Evolutionary conservation across 2,329 filamentous ascomycete species (phyloP), one percentile per base, ranked within the genome.

Genomic region (Fusarium mangiferae): DNA sequence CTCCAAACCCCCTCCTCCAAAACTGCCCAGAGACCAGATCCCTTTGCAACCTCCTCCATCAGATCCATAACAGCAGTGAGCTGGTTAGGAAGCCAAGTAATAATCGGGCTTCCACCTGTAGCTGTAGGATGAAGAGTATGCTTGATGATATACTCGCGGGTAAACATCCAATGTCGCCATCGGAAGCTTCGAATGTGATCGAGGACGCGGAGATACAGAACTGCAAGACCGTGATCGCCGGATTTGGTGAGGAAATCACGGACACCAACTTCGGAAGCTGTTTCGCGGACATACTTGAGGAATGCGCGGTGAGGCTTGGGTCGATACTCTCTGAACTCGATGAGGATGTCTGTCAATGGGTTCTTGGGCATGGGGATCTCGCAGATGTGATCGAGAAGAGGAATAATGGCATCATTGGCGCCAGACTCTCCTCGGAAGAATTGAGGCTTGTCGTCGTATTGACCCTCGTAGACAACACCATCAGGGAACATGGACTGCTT

Each of bases 341-440:
- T 87, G 26, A 98, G 88, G 80, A 98, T 98, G 63, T 92, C 90
- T 0, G 95, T 98, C 51, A 98, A 90, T 0, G 96, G 96, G 9
- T 95, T 98, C 61, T 91, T 85, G 3, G 96, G 96, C 94, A 98
- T 97, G 72, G 90, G 87, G 49, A 98, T 91, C 81, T 96, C 90
- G 65, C 96, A 88, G 58, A 98, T 88, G 81, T 96, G 95, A 82
- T 98, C 96, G 79, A 96, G 91, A 7, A 98, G 89, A 7, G 96
- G 95, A 62, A 97, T 92, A 87, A 98, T 98, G 84, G 92, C 93
- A 85, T 98, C 96, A 81, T 98, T 98, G 75, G 96, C 96, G 48
- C 96, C 96, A 56, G 92, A 95, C 85, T 98, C 96, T 75, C 96
- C 96, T 38, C 96, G 92, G 89, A 98, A 98, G 63, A 89, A 92